These are phyloP conservation scores for Fomitopsis serialis DNA, from an alignment of 768 basidiomycete species.

Conservation along the genomic window DNA sequence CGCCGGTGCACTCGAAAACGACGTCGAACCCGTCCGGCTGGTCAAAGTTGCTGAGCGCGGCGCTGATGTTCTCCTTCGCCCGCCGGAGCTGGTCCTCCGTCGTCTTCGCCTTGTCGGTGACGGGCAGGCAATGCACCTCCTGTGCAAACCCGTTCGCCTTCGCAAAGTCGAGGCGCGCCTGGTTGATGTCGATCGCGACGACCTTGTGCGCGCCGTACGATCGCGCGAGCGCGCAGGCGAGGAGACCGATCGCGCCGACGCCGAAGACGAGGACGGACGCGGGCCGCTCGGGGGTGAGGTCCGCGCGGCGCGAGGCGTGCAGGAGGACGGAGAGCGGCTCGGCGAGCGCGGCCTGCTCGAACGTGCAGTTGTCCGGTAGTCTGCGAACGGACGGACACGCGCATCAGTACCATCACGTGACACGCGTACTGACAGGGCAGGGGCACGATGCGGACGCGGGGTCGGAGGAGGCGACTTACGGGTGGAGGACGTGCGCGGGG, in stretches of 20 bases:
- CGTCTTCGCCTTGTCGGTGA: conserved; percentile 35
- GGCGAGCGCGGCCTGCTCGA: conserved; percentile 81
- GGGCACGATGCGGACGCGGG: not conserved
- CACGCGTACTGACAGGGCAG: not conserved
- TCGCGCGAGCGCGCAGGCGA: conserved; percentile 78
- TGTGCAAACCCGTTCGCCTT: conserved; percentile 70
- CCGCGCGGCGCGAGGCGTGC: conserved; percentile 45
- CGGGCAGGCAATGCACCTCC: conserved; percentile 61
- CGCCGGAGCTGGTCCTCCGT: conserved; percentile 51
- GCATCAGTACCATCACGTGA: not conserved
- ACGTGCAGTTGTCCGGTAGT: conserved; percentile 69
- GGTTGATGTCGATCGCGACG: conserved; percentile 84
- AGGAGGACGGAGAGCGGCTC: conserved; percentile 93
- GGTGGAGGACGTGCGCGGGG: conserved; percentile 79
- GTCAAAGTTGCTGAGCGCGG: conserved; percentile 50
- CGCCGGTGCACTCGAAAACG: conserved; percentile 94
- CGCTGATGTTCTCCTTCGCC: conserved; percentile 52
- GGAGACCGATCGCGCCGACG: conserved; percentile 88
- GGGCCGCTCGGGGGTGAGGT: conserved; percentile 32
- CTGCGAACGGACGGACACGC: conserved; percentile 29
- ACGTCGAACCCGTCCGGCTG: conserved; percentile 81
- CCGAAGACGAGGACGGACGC: conserved; percentile 79
- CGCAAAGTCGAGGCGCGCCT: conserved; percentile 74
- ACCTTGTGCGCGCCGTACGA: conserved; percentile 65
- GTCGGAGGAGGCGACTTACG: conserved; percentile 46